phyloP scores from a whole-genome alignment of 495 filamentous ascomycete species.

The Filosporella fistucella region DNA sequence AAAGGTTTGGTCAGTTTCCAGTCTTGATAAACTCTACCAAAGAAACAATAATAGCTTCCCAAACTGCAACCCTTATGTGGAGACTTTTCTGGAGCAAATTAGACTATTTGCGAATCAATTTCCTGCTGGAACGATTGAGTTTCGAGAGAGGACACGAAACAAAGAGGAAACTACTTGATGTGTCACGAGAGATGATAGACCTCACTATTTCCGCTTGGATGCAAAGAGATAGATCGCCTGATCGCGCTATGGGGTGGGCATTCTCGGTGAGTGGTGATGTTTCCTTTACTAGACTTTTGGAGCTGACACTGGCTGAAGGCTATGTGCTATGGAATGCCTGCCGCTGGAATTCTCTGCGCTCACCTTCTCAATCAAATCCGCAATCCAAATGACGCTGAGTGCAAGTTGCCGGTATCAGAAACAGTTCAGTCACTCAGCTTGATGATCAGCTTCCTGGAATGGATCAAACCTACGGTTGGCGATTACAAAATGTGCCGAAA shows the following conservation, averaged over 20 bases:
- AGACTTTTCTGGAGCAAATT: conserved; percentile 32
- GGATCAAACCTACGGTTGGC: conserved; percentile 12
- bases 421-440: conserved; percentile 12
- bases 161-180: conserved; percentile 10
- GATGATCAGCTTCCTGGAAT: conserved; percentile 17
- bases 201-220: conserved; percentile 10
- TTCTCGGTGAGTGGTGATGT: conserved; percentile 47
- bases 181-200: conserved; percentile 12
- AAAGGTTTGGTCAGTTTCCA: neutral
- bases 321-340: conserved; percentile 16
- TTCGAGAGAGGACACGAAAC: conserved; percentile 1
- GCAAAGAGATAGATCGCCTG: conserved; percentile 11
- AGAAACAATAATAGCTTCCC: conserved; percentile 25
- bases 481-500: conserved; percentile 15
- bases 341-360: conserved; percentile 14
- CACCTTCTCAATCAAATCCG: conserved; percentile 25
- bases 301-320: neutral
- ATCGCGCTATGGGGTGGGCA: conserved; percentile 47
- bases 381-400: conserved; percentile 17
- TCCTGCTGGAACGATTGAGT: conserved; percentile 15
- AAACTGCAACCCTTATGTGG: conserved; percentile 22
- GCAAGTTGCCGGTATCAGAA: conserved; percentile 9
- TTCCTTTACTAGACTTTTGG: neutral
- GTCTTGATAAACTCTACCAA: conserved; percentile 21
- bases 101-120: conserved; percentile 11